Base-by-base conservation (phyloP, 352 stramenopile genomes). In the Globisporangium rhizosaccharum region DNA sequence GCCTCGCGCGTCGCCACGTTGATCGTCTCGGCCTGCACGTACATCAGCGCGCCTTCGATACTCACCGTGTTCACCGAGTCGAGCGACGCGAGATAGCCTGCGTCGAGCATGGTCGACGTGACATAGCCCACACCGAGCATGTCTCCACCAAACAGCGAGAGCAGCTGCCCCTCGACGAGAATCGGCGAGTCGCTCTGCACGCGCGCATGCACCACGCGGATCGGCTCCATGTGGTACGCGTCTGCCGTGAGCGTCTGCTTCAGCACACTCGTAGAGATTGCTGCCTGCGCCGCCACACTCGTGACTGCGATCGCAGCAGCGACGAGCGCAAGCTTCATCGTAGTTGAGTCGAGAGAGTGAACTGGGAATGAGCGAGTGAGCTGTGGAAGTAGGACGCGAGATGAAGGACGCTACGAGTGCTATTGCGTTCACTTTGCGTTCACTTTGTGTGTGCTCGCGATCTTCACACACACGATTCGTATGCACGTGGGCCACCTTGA, bases 151-250 rank as follows among this genome's bases (percentile, higher is more conserved):
- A 78, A 89, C 63, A 68, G 76, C 17, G 81, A 89, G 36, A 87
- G 75, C 44, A 91, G 87, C 10, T 66, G 62, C 51, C 69, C 72
- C 8, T 88, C 68, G 10, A 88, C 67, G 11, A 84, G 60, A 14
- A 82, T 74, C 0, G 81, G 81, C 42, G 71, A 66, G 64, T 93
- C 83, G 37, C 75, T 79, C 61, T 93, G 83, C 37, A 90, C 79
- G 33, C 84, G 81, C 0, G 84, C 82, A 46, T 93, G 82, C 7
- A 91, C 63, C 1, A 71, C 82, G 14, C 71, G 74, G 20, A 93
- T 75, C 18, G 71, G 51, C 5, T 62, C 51, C 78, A 93, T 90
- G 67, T 89, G 76, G 65, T 85, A 50, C 23, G 8, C 47, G 36
- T 45, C 56, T 46, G 49, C 37, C 23, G 20, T 30, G 20, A 15